A percentile compares a stretch with the other conserved stretches of the same genome.
These are phyloP conservation scores for Wickerhamomyces chambardii DNA, from an alignment of 805 yeast genomes.

Conservation along the genomic window DNA sequence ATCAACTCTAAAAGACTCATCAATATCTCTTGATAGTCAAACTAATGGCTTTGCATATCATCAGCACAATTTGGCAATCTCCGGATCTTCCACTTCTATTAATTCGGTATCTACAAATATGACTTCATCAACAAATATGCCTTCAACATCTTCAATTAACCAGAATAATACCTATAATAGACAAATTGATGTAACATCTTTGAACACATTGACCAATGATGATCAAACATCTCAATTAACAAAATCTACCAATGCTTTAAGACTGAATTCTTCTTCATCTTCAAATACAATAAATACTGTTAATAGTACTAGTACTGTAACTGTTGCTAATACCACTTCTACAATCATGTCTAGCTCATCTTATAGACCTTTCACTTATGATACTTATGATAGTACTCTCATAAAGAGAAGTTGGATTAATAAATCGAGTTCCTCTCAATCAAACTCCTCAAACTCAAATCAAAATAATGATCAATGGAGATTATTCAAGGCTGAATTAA, in stretches of 20 bases:
- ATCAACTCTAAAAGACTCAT: neutral
- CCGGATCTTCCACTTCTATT: conserved; percentile 1
- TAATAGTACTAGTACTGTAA: no score
- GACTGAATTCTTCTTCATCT: neutral
- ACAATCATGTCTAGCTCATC: no score
- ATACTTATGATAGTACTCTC: conserved; percentile 27
- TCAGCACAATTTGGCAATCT: neutral
- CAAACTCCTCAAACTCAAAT: conserved; percentile 12
- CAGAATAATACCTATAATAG: neutral
- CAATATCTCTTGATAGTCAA: neutral
- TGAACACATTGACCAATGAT: neutral
- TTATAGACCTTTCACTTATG: conserved; percentile 14
- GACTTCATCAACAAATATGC: neutral
- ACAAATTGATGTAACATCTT: neutral
- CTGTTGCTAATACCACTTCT: no score
- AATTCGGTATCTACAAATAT: neutral
- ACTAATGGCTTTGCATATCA: neutral
- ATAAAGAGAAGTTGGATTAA: conserved; percentile 57
- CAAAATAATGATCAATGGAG: conserved; percentile 21
- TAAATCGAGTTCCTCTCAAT: conserved; percentile 24
- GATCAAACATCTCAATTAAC: neutral
- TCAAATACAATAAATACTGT: no score
- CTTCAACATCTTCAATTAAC: neutral
- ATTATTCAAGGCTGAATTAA: conserved; percentile 56
- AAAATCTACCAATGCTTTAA: neutral